These are phyloP conservation scores for Heterobasidion parviporum DNA, from an alignment of 1,284 basidiomycete genomes.

Conservation along the genomic window DNA sequence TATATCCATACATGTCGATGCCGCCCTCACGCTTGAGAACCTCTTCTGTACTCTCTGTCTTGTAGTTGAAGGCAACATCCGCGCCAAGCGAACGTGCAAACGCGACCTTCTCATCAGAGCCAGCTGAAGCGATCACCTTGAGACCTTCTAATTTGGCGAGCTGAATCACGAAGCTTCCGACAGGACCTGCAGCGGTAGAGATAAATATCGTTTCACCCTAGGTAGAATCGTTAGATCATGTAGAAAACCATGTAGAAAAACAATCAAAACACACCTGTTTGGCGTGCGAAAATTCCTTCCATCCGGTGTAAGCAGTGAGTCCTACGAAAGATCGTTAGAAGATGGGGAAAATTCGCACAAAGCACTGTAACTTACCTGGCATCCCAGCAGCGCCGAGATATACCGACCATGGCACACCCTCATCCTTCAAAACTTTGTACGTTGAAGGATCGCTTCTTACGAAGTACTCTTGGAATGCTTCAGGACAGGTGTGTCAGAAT, in stretches of 20 bases:
- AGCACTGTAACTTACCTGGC: neutral
- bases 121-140: slow-evolving; percentile 69
- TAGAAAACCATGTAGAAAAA: too few species aligned
- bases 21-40: slow-evolving; percentile 52
- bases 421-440: neutral
- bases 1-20: slow-evolving; percentile 34
- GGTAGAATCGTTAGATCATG: too few species aligned
- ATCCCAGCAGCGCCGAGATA: neutral
- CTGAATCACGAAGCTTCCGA: slow-evolving; percentile 39
- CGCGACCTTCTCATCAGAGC: slow-evolving; percentile 58
- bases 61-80: slow-evolving; percentile 74
- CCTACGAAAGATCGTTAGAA: neutral
- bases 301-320: neutral
- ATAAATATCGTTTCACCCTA: neutral
- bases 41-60: slow-evolving; percentile 39
- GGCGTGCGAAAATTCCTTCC: neutral
- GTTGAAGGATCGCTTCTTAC: neutral
- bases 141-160: slow-evolving; percentile 57
- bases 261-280: neutral
- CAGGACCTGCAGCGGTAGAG: neutral
- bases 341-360: neutral
- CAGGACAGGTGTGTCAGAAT: too few species aligned
- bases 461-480: neutral
- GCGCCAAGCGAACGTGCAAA: slow-evolving; percentile 58
- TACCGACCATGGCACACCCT: neutral